phyloP scores from a whole-genome alignment of 768 basidiomycete genomes.

The Macrolepiota dolichaula region DNA sequence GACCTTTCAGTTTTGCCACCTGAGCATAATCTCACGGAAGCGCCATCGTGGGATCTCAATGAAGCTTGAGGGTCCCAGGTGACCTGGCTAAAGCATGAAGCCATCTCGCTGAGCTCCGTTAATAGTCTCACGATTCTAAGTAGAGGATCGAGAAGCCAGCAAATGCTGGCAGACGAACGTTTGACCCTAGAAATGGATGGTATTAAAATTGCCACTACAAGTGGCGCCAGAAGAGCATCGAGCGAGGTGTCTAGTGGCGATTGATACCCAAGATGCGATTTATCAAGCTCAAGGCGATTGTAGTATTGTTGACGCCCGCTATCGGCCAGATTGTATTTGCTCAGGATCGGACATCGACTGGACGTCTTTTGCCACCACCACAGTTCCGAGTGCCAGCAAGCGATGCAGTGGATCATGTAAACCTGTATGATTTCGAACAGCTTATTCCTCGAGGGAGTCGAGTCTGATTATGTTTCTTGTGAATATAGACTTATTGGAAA shows the following conservation, averaged over 20 bases:
- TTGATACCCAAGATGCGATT: neutral
- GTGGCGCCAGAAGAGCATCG: neutral
- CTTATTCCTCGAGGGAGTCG: neutral
- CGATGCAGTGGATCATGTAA: conserved; percentile 5
- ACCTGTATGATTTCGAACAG: neutral
- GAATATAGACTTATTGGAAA: conserved; percentile 56
- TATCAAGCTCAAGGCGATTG: neutral
- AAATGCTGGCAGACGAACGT: neutral
- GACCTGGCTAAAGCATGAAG: neutral
- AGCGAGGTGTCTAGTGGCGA: no score
- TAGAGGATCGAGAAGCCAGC: neutral
- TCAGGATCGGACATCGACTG: conserved; percentile 3
- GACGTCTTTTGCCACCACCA: conserved; percentile 8
- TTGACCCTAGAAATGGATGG: neutral
- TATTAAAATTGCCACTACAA: neutral
- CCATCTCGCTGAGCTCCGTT: neutral
- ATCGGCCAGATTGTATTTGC: neutral
- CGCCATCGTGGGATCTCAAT: neutral
- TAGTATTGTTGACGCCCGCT: neutral
- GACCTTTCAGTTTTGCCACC: neutral
- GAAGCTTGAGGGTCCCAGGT: neutral
- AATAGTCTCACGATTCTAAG: neutral
- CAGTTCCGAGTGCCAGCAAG: conserved; percentile 8
- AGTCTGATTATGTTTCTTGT: neutral
- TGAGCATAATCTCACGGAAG: neutral